These are phyloP conservation scores for Closterium sp. DNA, from an alignment of 139 green algal species.

Conservation along the genomic window DNA sequence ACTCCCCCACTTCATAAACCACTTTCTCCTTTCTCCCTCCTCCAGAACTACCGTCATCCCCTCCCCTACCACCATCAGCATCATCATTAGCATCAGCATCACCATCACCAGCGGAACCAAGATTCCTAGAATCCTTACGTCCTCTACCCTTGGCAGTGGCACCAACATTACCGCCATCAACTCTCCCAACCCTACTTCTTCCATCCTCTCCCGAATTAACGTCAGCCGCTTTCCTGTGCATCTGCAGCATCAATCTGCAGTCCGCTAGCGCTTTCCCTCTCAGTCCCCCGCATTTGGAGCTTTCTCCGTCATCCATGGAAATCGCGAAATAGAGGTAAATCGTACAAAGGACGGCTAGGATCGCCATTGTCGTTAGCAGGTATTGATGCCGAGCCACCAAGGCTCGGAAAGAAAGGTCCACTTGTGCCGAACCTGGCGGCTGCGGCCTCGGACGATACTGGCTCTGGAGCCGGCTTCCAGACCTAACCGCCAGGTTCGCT, in stretches of 20 bases:
- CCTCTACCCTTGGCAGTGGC: background rate
- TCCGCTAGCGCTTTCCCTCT: background rate
- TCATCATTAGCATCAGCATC: background rate
- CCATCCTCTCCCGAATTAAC: background rate
- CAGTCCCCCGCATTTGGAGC: background rate
- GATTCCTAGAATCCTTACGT: background rate
- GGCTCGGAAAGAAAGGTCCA: background rate
- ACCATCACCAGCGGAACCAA: background rate
- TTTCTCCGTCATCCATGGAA: conserved; percentile 13
- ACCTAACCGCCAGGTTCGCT: background rate
- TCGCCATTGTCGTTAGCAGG: conserved; percentile 1
- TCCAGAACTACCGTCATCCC: background rate
- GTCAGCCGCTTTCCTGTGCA: background rate
- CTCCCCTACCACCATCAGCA: background rate
- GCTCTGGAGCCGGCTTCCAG: background rate
- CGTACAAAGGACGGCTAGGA: conserved; percentile 26
- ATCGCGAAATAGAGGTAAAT: conserved; percentile 36
- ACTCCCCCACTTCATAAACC: background rate
- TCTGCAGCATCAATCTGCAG: background rate
- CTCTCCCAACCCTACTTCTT: background rate
- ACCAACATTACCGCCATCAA: background rate
- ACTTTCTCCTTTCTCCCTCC: background rate
- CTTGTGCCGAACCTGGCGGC: background rate
- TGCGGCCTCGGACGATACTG: background rate
- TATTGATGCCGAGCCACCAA: conserved; percentile 18